phyloP scores from a whole-genome alignment of 345 rosid species.

The Alliaria petiolata region DNA sequence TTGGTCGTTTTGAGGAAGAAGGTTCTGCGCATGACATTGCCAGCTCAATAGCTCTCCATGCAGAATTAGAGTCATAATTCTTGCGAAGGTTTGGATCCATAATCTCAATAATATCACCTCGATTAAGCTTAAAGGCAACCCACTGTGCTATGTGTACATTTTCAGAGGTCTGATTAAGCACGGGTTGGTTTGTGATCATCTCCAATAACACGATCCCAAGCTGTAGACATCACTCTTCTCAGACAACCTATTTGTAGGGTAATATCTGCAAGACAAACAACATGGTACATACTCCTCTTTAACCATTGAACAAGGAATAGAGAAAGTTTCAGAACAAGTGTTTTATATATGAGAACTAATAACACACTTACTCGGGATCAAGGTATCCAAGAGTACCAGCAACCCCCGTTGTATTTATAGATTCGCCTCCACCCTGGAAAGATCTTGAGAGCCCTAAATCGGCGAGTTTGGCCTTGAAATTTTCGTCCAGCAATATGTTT shows the following conservation, averaged over 20 bases:
- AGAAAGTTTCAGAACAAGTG: neutral
- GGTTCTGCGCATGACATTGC: constrained; percentile 15
- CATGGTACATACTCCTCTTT: too few species aligned
- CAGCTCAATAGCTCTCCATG: constrained; percentile 26
- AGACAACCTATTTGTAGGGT: neutral
- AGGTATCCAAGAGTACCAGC: constrained; percentile 37
- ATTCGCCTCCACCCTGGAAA: constrained; percentile 21
- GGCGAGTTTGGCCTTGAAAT: constrained; percentile 39
- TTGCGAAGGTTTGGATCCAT: constrained; percentile 15
- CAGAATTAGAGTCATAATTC: constrained; percentile 4
- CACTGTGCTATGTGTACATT: neutral
- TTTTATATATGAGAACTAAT: neutral
- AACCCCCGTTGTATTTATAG: neutral
- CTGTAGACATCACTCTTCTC: constrained; percentile 29
- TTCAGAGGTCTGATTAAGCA: neutral
- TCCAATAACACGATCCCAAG: constrained; percentile 23
- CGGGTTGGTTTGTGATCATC: constrained; percentile 31
- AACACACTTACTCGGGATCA: constrained; percentile 46
- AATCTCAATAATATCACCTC: constrained; percentile 1
- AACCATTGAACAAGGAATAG: too few species aligned
- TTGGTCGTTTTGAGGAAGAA: constrained; percentile 15
- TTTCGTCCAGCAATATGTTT: constrained; percentile 39
- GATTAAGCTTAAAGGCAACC: neutral
- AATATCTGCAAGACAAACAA: neutral
- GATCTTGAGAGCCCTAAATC: constrained; percentile 46